Conservation (phyloP, 176 grass and related monocot genomes). For the Metroxylon sagu region DNA sequence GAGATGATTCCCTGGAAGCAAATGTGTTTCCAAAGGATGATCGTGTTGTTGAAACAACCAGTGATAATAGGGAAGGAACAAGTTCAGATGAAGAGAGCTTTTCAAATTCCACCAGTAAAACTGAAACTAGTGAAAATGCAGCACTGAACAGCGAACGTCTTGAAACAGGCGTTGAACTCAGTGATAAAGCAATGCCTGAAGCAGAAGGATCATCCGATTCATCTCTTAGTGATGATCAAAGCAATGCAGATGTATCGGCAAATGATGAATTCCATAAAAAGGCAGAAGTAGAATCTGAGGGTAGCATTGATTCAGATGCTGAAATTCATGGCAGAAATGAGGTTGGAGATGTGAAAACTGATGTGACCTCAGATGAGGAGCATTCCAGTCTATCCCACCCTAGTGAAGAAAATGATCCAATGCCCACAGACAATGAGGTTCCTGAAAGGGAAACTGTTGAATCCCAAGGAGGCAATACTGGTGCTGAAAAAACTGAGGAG, state of each 20-base stretch:
- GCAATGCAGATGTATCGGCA: neutral
- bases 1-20: constrained; percentile 12
- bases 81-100: constrained; percentile 11
- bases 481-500: constrained; percentile 21
- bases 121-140: too few relatives aligned
- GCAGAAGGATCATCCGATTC: too few relatives aligned
- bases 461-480: constrained; percentile 22
- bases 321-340: constrained; percentile 11
- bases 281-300: constrained; percentile 16
- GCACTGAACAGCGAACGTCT: too few relatives aligned
- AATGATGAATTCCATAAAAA: constrained; percentile 3
- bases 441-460: constrained; percentile 20
- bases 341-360: constrained; percentile 2
- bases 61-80: neutral
- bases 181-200: constrained; percentile 3
- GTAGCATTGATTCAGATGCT: constrained; percentile 9
- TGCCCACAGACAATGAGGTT: constrained; percentile 23
- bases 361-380: constrained; percentile 11
- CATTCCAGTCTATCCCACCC: constrained; percentile 27
- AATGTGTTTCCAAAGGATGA: constrained; percentile 19
- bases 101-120: too few relatives aligned
- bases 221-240: neutral
- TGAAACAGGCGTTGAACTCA: constrained; percentile 24
- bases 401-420: constrained; percentile 38
- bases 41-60: constrained; percentile 5